A percentile compares a stretch with the other conserved stretches of the same genome.
These are phyloP conservation scores for Leavenworthia alabamica DNA, from an alignment of 345 rosid species.

Conservation along the genomic window DNA sequence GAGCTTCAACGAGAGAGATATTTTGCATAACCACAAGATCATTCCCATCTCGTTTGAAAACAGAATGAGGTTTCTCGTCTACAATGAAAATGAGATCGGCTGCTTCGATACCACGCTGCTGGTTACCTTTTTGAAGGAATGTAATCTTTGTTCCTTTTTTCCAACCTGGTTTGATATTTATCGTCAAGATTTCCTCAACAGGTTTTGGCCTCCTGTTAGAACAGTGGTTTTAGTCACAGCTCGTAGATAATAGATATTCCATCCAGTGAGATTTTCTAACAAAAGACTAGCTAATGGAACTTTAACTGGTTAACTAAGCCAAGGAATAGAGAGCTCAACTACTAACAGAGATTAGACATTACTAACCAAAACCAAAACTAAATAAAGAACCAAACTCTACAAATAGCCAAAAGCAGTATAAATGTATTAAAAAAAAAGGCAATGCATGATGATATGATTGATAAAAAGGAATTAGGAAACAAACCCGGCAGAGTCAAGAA, in stretches of 20 bases:
- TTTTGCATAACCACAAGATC: constrained; percentile 63
- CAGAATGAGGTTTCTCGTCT: constrained; percentile 77
- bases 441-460: not conserved
- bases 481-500: constrained; percentile 62
- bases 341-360: not conserved
- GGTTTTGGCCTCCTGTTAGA: constrained; percentile 53
- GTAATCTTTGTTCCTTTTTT: constrained; percentile 87
- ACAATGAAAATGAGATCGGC: constrained; percentile 67
- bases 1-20: constrained; percentile 70
- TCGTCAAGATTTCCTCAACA: constrained; percentile 63
- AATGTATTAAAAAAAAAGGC: not conserved
- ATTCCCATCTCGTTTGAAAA: constrained; percentile 81
- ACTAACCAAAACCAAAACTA: not conserved
- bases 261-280: not conserved
- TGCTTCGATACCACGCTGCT: constrained; percentile 56
- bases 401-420: not conserved
- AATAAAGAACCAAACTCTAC: not conserved
- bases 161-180: constrained; percentile 85
- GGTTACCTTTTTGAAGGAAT: constrained; percentile 73
- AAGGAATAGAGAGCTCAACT: not conserved
- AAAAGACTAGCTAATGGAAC: not conserved
- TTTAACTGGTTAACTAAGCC: too few relatives aligned
- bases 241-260: not conserved
- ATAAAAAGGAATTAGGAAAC: not conserved
- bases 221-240: not conserved